phyloP scores from a whole-genome alignment of 345 rosid genomes.

The Passiflora organensis region DNA sequence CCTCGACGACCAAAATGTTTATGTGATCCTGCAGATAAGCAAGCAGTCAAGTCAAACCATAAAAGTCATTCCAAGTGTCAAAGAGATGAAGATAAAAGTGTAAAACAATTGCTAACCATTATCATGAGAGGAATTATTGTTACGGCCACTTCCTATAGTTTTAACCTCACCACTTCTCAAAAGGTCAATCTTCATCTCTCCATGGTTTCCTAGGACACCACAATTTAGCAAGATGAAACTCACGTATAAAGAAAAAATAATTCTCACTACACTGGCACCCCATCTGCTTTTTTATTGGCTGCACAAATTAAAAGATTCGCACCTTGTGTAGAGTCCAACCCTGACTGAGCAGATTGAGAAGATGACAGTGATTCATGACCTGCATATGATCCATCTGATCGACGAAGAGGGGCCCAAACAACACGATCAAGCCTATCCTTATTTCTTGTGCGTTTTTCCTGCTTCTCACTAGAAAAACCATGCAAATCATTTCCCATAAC shows the following conservation, averaged over 20 bases:
- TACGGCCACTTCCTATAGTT: slow-evolving; percentile 26
- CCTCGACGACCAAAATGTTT: slow-evolving; percentile 41
- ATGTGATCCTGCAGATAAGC: slow-evolving; percentile 35
- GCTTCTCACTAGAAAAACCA: slow-evolving; percentile 36
- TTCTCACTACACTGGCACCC: too few species aligned
- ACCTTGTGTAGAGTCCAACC: slow-evolving; percentile 25
- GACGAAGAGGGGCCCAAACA: slow-evolving; percentile 65
- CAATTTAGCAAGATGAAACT: not conserved
- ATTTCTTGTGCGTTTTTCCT: slow-evolving; percentile 48
- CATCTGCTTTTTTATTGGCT: not conserved
- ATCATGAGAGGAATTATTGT: slow-evolving; percentile 29
- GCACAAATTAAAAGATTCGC: not conserved
- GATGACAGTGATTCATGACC: slow-evolving; percentile 42
- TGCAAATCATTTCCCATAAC: slow-evolving; percentile 38
- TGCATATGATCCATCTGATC: slow-evolving; percentile 48
- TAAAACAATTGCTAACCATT: slow-evolving; percentile 30
- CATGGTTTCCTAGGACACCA: slow-evolving; percentile 23
- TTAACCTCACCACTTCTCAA: slow-evolving; percentile 27
- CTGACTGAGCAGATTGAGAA: slow-evolving; percentile 21
- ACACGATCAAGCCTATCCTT: slow-evolving; percentile 74
- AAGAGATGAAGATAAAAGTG: slow-evolving; percentile 1
- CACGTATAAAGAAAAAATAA: not conserved
- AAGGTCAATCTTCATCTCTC: slow-evolving; percentile 26
- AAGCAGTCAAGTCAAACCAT: slow-evolving; percentile 6
- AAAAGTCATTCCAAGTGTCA: not conserved